phyloP scores from a whole-genome alignment of 192 early-diverging fungal genomes.

The Spizellomyces punctatus region DNA sequence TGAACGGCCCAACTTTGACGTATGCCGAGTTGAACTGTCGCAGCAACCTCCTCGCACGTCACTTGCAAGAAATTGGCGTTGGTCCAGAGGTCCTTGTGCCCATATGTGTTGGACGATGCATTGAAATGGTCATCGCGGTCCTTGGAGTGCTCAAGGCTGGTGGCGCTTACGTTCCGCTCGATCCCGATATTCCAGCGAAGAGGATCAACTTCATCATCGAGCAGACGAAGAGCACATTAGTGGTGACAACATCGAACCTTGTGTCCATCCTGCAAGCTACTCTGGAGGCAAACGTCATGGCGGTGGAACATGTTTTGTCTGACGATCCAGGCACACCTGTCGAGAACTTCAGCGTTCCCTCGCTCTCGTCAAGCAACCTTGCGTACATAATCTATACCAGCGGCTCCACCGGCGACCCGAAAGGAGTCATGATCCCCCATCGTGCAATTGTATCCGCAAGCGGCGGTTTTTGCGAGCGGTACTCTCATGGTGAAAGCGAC shows the following conservation, averaged over 20 bases:
- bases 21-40: constrained; percentile 16
- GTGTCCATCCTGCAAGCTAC: not conserved
- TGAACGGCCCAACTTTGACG: not conserved
- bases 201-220: constrained; percentile 7
- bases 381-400: constrained; percentile 43
- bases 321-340: not conserved
- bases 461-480: constrained; percentile 5
- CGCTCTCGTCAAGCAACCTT: constrained; percentile 18
- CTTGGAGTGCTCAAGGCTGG: constrained; percentile 37
- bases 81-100: constrained; percentile 2
- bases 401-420: constrained; percentile 47
- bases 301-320: not conserved
- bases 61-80: constrained; percentile 7
- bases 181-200: not conserved
- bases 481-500: not conserved
- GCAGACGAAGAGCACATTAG: not conserved
- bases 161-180: constrained; percentile 30
- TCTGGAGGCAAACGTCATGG: not conserved
- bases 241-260: not conserved
- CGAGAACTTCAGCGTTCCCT: not conserved
- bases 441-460: constrained; percentile 4
- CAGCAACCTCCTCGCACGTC: not conserved
- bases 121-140: constrained; percentile 26
- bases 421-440: constrained; percentile 38
- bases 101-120: constrained; percentile 12